These are phyloP conservation scores for Calonectria henricotiae DNA, from an alignment of 2,329 filamentous ascomycete species.

Conservation along the genomic window DNA sequence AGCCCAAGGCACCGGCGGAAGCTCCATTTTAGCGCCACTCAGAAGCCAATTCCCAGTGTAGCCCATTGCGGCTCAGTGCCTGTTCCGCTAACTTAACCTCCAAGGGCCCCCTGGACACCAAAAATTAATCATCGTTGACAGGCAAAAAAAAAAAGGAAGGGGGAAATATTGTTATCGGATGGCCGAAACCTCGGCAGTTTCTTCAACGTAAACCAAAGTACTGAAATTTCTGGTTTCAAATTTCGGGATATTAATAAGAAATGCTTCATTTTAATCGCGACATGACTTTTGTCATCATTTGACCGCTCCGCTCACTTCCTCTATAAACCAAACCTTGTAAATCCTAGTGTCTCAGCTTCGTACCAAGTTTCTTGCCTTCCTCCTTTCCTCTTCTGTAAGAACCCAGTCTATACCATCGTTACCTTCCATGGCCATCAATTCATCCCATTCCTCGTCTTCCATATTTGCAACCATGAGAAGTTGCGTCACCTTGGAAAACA, in stretches of 20 bases:
- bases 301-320: slow-evolving; percentile 31
- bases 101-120: neutral
- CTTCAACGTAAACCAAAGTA: neutral
- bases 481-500: slow-evolving; percentile 84
- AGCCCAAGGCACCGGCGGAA: slow-evolving; percentile 42
- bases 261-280: neutral
- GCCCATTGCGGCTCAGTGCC: slow-evolving; percentile 29
- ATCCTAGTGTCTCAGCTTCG: slow-evolving; percentile 47
- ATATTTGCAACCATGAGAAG: slow-evolving; percentile 91
- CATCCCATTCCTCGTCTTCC: slow-evolving; percentile 97
- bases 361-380: slow-evolving; percentile 80
- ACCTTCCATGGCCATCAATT: slow-evolving; percentile 70
- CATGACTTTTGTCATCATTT: slow-evolving; percentile 38
- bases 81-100: slow-evolving; percentile 27
- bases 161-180: neutral
- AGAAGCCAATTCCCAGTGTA: slow-evolving; percentile 21
- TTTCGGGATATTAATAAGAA: slow-evolving; percentile 14
- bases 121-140: neutral
- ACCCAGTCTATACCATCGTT: slow-evolving; percentile 82
- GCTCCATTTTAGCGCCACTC: slow-evolving; percentile 23
- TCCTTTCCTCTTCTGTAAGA: slow-evolving; percentile 81
- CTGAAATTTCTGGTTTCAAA: too few species aligned
- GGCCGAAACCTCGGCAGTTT: neutral
- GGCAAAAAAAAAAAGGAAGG: neutral
- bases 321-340: slow-evolving; percentile 32